Evolutionary conservation across 805 yeast species (phyloP), one percentile per base, ranked within the genome.

Genomic region (Saturnispora dispora): DNA sequence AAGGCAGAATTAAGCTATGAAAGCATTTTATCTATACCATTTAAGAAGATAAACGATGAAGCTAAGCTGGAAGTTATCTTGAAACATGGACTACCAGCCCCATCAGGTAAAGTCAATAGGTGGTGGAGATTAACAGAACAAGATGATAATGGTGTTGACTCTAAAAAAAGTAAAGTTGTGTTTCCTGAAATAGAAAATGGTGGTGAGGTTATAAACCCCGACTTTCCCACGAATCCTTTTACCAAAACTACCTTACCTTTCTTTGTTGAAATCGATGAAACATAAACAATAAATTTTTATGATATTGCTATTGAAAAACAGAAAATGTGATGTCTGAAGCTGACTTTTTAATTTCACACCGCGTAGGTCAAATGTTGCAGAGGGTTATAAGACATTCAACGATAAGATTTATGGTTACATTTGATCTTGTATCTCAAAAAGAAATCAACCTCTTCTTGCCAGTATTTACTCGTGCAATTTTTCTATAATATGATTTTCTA

Each of bases 81-180:
- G 37, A 65, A 63, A 3, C 67, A 60, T 51, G 77, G 76, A 7
- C 71, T 90, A 49, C 96, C 97, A 4, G 87, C 96, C 1, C 99
- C 99, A 15, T 84, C 95, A 52, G 67, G 72, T 13, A 70, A 75
- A 22, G 32, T 36, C 8, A 54, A 59, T 2, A 87, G 88, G 65
- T 93, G 99, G 99, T 93, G 99, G 99, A 73, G 88, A 17, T 83
- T 76, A 28, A 47, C 15, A 11, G 23, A 46, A 15, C 47, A 48
- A 53, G 51, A 42, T n/a, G 39, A 20, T 9, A 39, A 36, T 17
- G 35, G 22, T 2, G 46, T 53, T 11, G 50, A 50, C 17, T 48
- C 41, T 6, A 55, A 49, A 3, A 77, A 82, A 11, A 89, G 90
- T 2, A 88, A 83, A 61, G 84, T 91, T 2, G 63, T 63, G 8